A percentile compares a stretch with the other conserved stretches of the same genome.
Conservation (phyloP, 148 eudicot genomes). For the Cornus suecica region DNA sequence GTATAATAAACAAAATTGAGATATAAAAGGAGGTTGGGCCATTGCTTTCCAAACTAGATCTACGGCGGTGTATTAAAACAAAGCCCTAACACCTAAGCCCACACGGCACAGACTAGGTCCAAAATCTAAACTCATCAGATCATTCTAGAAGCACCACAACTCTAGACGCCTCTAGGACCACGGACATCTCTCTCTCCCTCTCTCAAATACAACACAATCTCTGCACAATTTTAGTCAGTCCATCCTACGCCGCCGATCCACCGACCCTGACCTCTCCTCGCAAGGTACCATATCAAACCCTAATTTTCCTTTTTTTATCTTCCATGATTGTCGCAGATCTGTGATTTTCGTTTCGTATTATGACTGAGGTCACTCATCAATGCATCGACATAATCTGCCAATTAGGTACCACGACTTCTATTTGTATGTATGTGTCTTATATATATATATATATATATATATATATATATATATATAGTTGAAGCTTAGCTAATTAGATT, state of each 20-base stretch:
- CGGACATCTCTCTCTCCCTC: background rate
- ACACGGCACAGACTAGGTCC: background rate
- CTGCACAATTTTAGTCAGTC: background rate
- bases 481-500: background rate
- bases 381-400: background rate
- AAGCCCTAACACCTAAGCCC: too few relatives aligned
- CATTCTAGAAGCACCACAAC: background rate
- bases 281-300: constrained; percentile 13
- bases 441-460: too few relatives aligned
- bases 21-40: too few relatives aligned
- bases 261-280: background rate
- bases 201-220: background rate
- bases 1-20: too few relatives aligned
- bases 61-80: too few relatives aligned
- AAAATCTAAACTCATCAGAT: background rate
- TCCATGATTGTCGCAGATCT: constrained; percentile 1
- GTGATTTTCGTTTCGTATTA: background rate
- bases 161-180: background rate
- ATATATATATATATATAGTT: too few relatives aligned
- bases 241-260: background rate
- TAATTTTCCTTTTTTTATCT: background rate
- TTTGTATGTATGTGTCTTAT: too few relatives aligned
- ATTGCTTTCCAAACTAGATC: too few relatives aligned
- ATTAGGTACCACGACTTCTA: background rate
- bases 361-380: constrained; percentile 1